phyloP scores from a whole-genome alignment of 2,329 filamentous ascomycete species.

The Sphaerostilbella broomeana region DNA sequence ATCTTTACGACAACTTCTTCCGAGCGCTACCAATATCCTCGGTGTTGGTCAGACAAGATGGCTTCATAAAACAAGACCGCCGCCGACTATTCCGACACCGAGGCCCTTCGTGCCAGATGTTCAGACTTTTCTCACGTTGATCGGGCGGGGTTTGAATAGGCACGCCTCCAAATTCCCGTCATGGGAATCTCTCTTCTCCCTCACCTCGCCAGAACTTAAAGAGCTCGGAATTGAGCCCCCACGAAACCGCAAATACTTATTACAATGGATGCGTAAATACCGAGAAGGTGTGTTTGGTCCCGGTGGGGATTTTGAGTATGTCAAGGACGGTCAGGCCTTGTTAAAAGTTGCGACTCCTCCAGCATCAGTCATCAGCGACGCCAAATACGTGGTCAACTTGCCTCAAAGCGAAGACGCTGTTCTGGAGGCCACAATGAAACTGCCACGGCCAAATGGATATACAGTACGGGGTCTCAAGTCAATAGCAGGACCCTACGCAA shows the following conservation, averaged over 20 bases:
- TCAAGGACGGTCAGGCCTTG: constrained; percentile 50
- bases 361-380: constrained; percentile 32
- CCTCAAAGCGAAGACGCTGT: constrained; percentile 37
- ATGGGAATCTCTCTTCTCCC: constrained; percentile 84
- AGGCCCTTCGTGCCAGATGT: constrained; percentile 84
- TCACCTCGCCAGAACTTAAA: constrained; percentile 69
- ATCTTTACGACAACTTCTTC: constrained; percentile 26
- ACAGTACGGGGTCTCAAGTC: constrained; percentile 60
- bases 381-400: constrained; percentile 51
- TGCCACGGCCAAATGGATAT: constrained; percentile 40
- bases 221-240: constrained; percentile 83
- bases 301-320: constrained; percentile 73
- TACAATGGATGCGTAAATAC: constrained; percentile 84
- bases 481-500: constrained; percentile 69
- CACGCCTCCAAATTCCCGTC: constrained; percentile 82
- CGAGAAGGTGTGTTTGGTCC: constrained; percentile 69
- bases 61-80: constrained; percentile 35
- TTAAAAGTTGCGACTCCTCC: constrained; percentile 42
- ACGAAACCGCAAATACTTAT: constrained; percentile 72
- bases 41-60: constrained; percentile 34
- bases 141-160: constrained; percentile 77
- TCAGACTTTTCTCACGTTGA: constrained; percentile 78
- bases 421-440: constrained; percentile 13
- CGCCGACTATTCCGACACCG: constrained; percentile 52
- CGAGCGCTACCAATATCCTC: constrained; percentile 27